These are phyloP conservation scores for Fusarium sp. DNA, from an alignment of 2,329 filamentous ascomycete species.

Conservation along the genomic window DNA sequence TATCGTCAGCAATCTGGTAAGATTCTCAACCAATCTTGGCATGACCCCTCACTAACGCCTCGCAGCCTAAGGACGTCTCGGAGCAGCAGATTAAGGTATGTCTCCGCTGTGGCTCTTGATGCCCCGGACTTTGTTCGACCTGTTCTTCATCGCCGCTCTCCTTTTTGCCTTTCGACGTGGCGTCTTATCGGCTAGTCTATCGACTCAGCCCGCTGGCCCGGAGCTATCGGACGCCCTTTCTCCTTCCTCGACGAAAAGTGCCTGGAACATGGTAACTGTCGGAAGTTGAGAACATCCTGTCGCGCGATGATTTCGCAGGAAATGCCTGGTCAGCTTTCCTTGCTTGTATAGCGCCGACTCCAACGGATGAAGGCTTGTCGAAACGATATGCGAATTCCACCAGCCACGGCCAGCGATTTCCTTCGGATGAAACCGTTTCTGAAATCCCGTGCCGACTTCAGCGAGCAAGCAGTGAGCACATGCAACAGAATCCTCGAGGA, in stretches of 20 bases:
- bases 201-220: constrained; percentile 29
- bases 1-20: constrained; percentile 97
- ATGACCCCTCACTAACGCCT: constrained; percentile 57
- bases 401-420: constrained; percentile 37
- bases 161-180: constrained; percentile 47
- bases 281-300: constrained; percentile 71
- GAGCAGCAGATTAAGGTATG: constrained; percentile 99
- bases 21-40: constrained; percentile 46
- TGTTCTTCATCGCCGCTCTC: constrained; percentile 53
- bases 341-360: constrained; percentile 40
- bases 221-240: constrained; percentile 43
- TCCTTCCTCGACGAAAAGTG: constrained; percentile 46
- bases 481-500: constrained; percentile 31
- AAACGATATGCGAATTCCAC: constrained; percentile 32
- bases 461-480: constrained; percentile 66
- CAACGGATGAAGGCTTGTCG: constrained; percentile 38
- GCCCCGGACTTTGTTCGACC: constrained; percentile 78
- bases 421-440: constrained; percentile 41
- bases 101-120: constrained; percentile 82
- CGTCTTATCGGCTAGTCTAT: constrained; percentile 34
- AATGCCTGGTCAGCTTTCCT: constrained; percentile 64
- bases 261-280: constrained; percentile 48
- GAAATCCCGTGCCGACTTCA: constrained; percentile 41
- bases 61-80: constrained; percentile 92
- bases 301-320: constrained; percentile 56